Evolutionary conservation across 257 asterid species (phyloP), one percentile per base, ranked within the genome.

Genomic region (Nicotiana sylvestris): DNA sequence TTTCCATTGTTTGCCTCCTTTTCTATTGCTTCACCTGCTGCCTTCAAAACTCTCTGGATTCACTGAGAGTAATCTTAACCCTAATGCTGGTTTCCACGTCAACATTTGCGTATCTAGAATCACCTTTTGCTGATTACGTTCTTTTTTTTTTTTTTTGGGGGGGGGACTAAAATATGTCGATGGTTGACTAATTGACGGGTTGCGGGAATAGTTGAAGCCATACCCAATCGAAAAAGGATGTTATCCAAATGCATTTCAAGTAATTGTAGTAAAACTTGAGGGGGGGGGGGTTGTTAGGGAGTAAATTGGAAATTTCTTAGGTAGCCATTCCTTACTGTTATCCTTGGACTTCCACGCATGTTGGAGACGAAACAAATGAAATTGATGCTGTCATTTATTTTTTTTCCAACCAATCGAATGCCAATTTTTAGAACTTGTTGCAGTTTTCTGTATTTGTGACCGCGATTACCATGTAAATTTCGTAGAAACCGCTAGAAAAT

Each of bases 351-450:
- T 74, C 16, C 80, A 74, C 6, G 7, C 62, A 18, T 25, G 39
- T 49, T 49, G 80, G 62, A 74, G 43, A 25, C 29, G 80, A 74
- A 74, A 6, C 78, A 72, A 18, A 72, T 72, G 78, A 29, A 25
- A 25, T 43, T 43, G 13, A 2, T 72, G 13, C 32, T 21, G 60
- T 72, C 60, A 72, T 72, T 72, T 70, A 21, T 43, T 46, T 72
- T n/a, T n/a, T 43, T 43, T 25, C 32, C 62, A 49, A 74, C 80
- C 15, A 49, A 74, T 49, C 4, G 43, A 72, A 49, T 74, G 25
- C 35, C 60, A 43, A 21, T 43, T 21, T 72, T 27, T 74, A 27
- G 62, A 49, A 74, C 43, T 74, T 49, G 27, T 49, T 74, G 27
- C 80, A 13, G 39, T 74, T 74, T 51, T 27, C 62, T 74, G 17